phyloP scores from a whole-genome alignment of 768 basidiomycete species.

The Leccinellum luteum region DNA sequence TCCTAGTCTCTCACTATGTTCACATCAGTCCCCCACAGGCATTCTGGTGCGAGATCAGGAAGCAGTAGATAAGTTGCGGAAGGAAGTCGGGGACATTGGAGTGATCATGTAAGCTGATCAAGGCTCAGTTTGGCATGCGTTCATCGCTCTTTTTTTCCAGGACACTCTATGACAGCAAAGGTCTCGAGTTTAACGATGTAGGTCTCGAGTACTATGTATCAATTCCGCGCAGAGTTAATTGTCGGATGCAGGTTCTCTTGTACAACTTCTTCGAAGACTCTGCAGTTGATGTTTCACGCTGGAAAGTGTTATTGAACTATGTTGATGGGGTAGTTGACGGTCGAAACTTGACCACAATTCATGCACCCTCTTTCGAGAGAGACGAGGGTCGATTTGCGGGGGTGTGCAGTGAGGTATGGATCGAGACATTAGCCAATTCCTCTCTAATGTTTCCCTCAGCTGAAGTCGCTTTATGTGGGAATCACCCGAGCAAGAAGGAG shows the following conservation, averaged over 20 bases:
- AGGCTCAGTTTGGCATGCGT: background rate
- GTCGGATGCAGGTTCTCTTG: conserved; percentile 52
- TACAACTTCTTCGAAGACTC: conserved; percentile 79
- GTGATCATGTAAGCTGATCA: conserved; percentile 48
- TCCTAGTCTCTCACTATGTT: background rate
- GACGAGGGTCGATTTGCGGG: conserved; percentile 49
- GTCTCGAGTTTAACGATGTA: conserved; percentile 26
- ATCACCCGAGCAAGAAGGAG: conserved; percentile 68
- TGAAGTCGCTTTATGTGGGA: conserved; percentile 70
- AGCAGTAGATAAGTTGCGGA: conserved; percentile 45
- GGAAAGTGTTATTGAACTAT: conserved; percentile 56
- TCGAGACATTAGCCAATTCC: background rate
- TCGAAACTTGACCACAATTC: conserved; percentile 9
- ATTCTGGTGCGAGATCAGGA: conserved; percentile 65
- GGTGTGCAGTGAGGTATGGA: conserved; percentile 55
- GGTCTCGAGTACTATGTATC: background rate
- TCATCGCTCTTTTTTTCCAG: conserved; percentile 9
- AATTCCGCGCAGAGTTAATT: background rate
- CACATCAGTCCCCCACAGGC: conserved; percentile 36
- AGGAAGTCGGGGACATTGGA: conserved; percentile 57
- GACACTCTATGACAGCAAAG: conserved; percentile 34
- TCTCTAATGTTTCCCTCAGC: conserved; percentile 32
- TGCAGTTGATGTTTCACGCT: conserved; percentile 44
- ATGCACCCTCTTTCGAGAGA: conserved; percentile 44
- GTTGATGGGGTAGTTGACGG: conserved; percentile 24